Base-by-base conservation (phyloP, 495 filamentous ascomycete species). In the Podospora didyma region DNA sequence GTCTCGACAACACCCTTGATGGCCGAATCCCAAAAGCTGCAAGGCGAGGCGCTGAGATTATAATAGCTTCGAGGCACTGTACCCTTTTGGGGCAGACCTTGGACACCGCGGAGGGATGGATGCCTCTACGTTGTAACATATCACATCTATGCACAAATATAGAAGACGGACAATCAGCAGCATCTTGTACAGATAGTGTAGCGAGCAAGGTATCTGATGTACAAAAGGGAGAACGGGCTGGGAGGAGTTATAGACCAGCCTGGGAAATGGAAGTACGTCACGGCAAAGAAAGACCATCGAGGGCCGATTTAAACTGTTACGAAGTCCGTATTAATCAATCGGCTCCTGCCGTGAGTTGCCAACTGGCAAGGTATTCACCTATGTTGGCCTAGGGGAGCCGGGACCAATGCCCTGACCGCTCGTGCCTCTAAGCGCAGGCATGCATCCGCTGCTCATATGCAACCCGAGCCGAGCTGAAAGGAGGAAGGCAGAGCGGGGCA, bases 141-240 rank as follows among this genome's bases (percentile, higher is more conserved):
- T 22, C 19, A 45, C n/a, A 53, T 14, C 42, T 28, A 22, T 6
- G n/a, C 39, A 2, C 10, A 21, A 7, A 50, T 19, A 37, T 50
- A 34, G 14, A 1, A 16, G 12, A 3, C 7, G 14, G 7, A 20
- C 48, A 19, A 51, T 52, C 23, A 39, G 19, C 23, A 37, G 34
- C 16, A 37, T 48, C 49, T 46, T 65, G 62, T 62, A 65, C 54
- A 62, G 57, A 65, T 65, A 65, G 62, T 65, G 59, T 65, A 65
- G 57, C 49, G 42, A 56, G 48, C 56, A n/a, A n/a, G n/a, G 51
- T 48, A 47, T 47, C 26, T 53, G 26, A 6, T 48, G n/a, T 23
- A 16, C 10, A 14, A 10, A 14, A 37, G 34, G 34, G 16, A 37
- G 34, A 37, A 37, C 9, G 9, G 34, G 49, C 28, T 48, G 10